Conservation (phyloP, 495 filamentous ascomycete species). For the Schizothecium vesticola region DNA sequence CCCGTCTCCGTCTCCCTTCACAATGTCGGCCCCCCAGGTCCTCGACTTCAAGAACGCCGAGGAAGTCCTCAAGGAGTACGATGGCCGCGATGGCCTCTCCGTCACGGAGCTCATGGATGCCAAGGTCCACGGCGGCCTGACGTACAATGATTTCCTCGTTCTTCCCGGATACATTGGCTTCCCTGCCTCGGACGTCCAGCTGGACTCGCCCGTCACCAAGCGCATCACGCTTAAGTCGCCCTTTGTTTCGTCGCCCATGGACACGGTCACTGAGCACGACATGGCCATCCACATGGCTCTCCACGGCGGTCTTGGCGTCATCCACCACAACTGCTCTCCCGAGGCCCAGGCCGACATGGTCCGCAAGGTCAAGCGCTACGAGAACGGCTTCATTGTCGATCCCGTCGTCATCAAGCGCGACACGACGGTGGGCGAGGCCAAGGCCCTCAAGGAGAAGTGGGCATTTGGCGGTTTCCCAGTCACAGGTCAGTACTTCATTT, state of each 20-base stretch:
- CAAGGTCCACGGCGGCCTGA: conserved; percentile 81
- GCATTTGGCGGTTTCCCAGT: conserved; percentile 98
- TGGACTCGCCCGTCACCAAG: conserved; percentile 91
- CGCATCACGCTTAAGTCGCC: conserved; percentile 90
- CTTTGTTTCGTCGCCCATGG: conserved; percentile 96
- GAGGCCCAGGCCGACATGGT: conserved; percentile 98
- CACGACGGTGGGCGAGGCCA: conserved; percentile 87
- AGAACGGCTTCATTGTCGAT: conserved; percentile 98
- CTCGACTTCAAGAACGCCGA: conserved; percentile 59
- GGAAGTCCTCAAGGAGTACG: conserved; percentile 72
- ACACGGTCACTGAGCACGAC: conserved; percentile 97
- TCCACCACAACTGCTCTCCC: conserved; percentile 97
- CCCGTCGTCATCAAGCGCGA: conserved; percentile 85
- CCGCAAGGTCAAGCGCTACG: conserved; percentile 95
- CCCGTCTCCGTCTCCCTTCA: conserved; percentile 36
- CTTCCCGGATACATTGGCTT: conserved; percentile 65
- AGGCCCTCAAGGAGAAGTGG: conserved; percentile 92
- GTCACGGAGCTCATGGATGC: conserved; percentile 79
- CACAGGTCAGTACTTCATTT: conserved; percentile 76
- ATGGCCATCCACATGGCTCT: conserved; percentile 99
- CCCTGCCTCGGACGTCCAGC: conserved; percentile 78
- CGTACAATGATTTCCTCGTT: conserved; percentile 62
- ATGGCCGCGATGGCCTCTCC: conserved; percentile 74
- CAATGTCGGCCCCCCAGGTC: conserved; percentile 29
- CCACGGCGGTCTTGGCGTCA: conserved; percentile 91